Base-by-base conservation (phyloP, 345 rosid genomes). In the Physaria fendleri region DNA sequence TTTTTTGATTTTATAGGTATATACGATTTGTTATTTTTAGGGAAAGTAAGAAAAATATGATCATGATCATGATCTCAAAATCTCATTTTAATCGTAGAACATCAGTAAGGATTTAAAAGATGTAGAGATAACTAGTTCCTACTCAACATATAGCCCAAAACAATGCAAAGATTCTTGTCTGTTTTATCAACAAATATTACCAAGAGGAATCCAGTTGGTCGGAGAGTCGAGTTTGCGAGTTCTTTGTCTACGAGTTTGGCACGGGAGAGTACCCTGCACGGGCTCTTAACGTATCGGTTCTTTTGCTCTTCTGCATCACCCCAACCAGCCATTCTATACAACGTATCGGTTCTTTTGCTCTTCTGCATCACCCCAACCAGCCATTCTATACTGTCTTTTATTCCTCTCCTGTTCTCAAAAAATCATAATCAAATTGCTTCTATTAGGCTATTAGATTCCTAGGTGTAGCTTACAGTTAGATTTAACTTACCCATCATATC, bases 231-330 rank as follows among this genome's bases (percentile, higher is more conserved):
- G 43, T 22, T 9, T 39, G 37, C 1, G 46, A 22, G 51, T 34
- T 13, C 30, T 22, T 13, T 48, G 32, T 28, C 40, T 71, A 62
- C 63, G 76, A 40, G 51, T 63, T 64, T 65, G 77, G 64, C 78
- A 76, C 23, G 46, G 76, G 59, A 68, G 64, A 3, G 64, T 49
- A 59, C 16, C 87, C 88, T 11, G 87, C 76, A 8, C 95, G 95
- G 15, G 74, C 80, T 72, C 88, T 82, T 82, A 94, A 58, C 62
- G 72, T 75, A 76, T 87, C 99, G 2, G 95, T 85, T 81, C 99
- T 85, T 81, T 85, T 94, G 90, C 97, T 89, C 77, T 88, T 83
- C 72, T 85, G 95, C 97, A 94, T 94, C 66, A 84, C 97, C 28
- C 79, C 88, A 9, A 87, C 82, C 22, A 94, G 80, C 97, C n/a